Conservation (phyloP, 345 rosid species). For the Zanthoxylum bungeanum region DNA sequence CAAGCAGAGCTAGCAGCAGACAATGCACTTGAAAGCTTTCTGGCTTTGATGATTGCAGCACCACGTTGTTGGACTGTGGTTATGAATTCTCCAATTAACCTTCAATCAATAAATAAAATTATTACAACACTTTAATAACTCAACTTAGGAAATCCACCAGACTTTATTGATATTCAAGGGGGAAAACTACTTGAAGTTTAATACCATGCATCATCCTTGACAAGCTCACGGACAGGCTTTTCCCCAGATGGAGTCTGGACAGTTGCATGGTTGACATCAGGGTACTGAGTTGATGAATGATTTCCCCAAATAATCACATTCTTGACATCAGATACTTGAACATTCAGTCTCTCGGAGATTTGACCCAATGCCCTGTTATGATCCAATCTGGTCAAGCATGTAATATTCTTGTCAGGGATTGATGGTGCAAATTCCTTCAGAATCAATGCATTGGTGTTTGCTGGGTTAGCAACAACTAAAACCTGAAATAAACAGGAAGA, state of each 20-base stretch:
- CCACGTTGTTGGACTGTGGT: conserved; percentile 96
- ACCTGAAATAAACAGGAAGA: conserved; percentile 50
- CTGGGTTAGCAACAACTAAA: conserved; percentile 97
- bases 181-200: background rate
- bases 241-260: conserved; percentile 70
- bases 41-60: conserved; percentile 97
- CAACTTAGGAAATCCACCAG: background rate
- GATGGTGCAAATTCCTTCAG: conserved; percentile 97
- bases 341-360: conserved; percentile 81
- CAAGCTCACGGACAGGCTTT: conserved; percentile 75
- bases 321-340: conserved; percentile 89
- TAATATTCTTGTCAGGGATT: conserved; percentile 88
- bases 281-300: conserved; percentile 96
- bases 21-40: conserved; percentile 93
- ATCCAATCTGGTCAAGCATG: conserved; percentile 92
- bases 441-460: conserved; percentile 97
- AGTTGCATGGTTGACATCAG: conserved; percentile 98
- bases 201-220: conserved; percentile 85
- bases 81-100: conserved; percentile 89
- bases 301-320: conserved; percentile 98
- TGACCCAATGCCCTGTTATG: conserved; percentile 99
- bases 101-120: conserved; percentile 24
- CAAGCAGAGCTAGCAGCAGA: conserved; percentile 99
- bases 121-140: background rate
- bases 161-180: background rate